Base-by-base conservation (phyloP, 116 monocot species). In the Papilionanthe hybrid region DNA sequence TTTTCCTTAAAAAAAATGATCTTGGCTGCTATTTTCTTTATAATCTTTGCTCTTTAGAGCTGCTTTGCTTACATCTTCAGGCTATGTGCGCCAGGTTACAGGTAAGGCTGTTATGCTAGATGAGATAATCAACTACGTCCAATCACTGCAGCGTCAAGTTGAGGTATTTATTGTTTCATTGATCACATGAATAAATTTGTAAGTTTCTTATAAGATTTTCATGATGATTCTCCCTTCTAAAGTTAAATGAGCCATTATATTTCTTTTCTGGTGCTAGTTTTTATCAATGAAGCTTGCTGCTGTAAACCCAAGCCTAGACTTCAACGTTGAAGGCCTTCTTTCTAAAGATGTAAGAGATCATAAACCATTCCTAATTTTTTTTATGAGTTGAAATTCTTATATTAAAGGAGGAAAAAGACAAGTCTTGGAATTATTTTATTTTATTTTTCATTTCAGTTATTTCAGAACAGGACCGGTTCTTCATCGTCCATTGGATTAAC, bases 231-330 rank as follows among this genome's bases (percentile, higher is more conserved):
- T 53, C 53, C 4, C 53, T 53, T 53, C 17, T 53, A 53, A 53
- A 53, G 13, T 37, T 30, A 32, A 32, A 29, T 71, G 79, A 79
- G 29, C 4, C 30, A 37, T 45, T 28, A 4, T 42, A 55, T 15
- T 13, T 73, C 50, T 60, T 50, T 47, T 47, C 20, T 68, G 55
- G n/a, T 28, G 0, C 49, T 47, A 82, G 82, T 82, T 82, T 77
- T 60, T 82, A 50, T 82, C 82, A 23, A 77, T 82, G 82, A 77
- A 82, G 71, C 82, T 82, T 77, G 76, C 82, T 8, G 28, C 96
- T 79, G 90, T 96, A 17, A 96, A 92, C 87, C 96, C 91, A 57
- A 88, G 83, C 9, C 78, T 92, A 53, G 97, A 97, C 58, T 87
- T 87, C 77, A 93, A 93, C 79, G 81, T 97, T 67, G 97, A 97